These are phyloP conservation scores for Cystobasidium tubakii DNA, from an alignment of 768 basidiomycete species.

Conservation along the genomic window DNA sequence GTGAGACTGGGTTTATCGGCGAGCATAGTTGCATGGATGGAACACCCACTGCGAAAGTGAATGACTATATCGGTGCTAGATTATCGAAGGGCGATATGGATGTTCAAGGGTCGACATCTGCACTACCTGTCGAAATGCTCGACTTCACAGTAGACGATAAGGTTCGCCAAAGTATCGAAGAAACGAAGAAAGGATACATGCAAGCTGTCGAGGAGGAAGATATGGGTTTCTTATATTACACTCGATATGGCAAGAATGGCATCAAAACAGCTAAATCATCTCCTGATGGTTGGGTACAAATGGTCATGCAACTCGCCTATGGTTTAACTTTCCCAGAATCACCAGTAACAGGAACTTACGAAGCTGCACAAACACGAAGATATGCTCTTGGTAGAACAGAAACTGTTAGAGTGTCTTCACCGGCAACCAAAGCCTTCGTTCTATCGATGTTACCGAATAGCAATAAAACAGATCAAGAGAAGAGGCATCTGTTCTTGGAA, in stretches of 20 bases:
- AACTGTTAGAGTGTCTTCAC: slow-evolving; percentile 79
- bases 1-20: slow-evolving; percentile 75
- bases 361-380: slow-evolving; percentile 87
- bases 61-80: slow-evolving; percentile 74
- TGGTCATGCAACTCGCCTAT: slow-evolving; percentile 94
- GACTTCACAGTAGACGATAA: slow-evolving; percentile 62
- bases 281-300: slow-evolving; percentile 76
- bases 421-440: slow-evolving; percentile 75
- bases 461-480: slow-evolving; percentile 50
- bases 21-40: slow-evolving; percentile 66
- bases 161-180: slow-evolving; percentile 56
- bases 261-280: slow-evolving; percentile 60
- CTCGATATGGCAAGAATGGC: slow-evolving; percentile 76
- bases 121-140: slow-evolving; percentile 49
- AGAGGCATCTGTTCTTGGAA: slow-evolving; percentile 25
- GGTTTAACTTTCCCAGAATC: slow-evolving; percentile 59
- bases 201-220: slow-evolving; percentile 65
- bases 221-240: slow-evolving; percentile 73
- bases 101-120: slow-evolving; percentile 46
- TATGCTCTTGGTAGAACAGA: slow-evolving; percentile 87
- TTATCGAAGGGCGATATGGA: slow-evolving; percentile 59
- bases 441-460: slow-evolving; percentile 68
- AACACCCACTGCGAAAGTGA: slow-evolving; percentile 64
- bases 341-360: slow-evolving; percentile 58
- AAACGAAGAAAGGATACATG: slow-evolving; percentile 65